Percentiles rank a stretch among this genome's conserved stretches.
Conservation (phyloP, 2,329 filamentous ascomycete species). For the Didymella pomorum region DNA sequence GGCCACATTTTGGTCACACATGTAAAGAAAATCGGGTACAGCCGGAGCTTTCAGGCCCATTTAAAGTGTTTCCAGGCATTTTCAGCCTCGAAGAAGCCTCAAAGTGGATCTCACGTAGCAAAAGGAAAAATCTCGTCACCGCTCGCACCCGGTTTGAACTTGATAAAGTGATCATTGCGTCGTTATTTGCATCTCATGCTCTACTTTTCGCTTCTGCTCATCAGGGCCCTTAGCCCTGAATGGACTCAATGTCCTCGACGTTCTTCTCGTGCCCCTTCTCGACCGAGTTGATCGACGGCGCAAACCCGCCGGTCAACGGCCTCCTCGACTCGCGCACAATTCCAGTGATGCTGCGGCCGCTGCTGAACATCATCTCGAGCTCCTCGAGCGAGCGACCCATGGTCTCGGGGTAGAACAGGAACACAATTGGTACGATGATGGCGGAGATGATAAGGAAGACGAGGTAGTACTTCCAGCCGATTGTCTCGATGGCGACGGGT, state of each 20-base stretch:
- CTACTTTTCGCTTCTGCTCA: not conserved
- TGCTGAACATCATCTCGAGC: constrained; percentile 53
- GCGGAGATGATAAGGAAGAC: constrained; percentile 59
- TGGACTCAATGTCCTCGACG: constrained; percentile 13
- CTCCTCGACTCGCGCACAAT: constrained; percentile 35
- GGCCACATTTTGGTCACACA: not conserved
- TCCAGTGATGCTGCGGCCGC: constrained; percentile 42
- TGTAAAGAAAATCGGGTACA: constrained; percentile 13
- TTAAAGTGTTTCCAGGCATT: no score
- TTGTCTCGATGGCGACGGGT: constrained; percentile 57
- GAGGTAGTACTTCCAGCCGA: constrained; percentile 63
- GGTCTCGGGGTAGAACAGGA: constrained; percentile 58
- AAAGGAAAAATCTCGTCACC: constrained; percentile 12
- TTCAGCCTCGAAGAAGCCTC: constrained; percentile 6
- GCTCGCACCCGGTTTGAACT: constrained; percentile 7
- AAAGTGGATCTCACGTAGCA: constrained; percentile 14
- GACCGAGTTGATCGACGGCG: constrained; percentile 7
- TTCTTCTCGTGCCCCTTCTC: constrained; percentile 18
- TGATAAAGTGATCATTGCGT: constrained; percentile 15
- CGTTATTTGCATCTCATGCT: constrained; percentile 5
- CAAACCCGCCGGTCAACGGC: constrained; percentile 15
- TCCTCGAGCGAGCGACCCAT: constrained; percentile 60
- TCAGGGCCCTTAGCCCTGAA: not conserved
- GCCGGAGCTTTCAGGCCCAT: not conserved
- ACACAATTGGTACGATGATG: constrained; percentile 57